phyloP scores from a whole-genome alignment of 176 grass and related monocot species.

The Ensete glaucum region DNA sequence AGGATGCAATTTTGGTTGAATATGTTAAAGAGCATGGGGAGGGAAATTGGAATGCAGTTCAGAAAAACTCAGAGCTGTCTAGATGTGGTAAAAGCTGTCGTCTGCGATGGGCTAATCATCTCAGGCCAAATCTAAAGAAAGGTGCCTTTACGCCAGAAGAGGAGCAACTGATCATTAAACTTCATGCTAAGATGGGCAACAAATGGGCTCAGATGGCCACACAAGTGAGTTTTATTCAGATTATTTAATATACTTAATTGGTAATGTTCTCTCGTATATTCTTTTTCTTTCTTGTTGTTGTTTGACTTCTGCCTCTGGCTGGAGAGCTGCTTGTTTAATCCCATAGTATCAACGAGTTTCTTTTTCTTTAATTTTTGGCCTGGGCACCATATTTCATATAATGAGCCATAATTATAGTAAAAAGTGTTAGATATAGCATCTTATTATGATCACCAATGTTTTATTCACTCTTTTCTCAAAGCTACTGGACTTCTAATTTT shows the following conservation, averaged over 20 bases:
- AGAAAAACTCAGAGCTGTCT: constrained; percentile 70
- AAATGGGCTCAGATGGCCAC: constrained; percentile 91
- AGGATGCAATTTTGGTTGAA: constrained; percentile 72
- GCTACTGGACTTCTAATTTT: too few relatives aligned
- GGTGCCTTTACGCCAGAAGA: constrained; percentile 68
- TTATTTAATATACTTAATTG: constrained; percentile 17
- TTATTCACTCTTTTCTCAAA: neutral
- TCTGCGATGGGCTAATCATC: constrained; percentile 87
- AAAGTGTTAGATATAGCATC: neutral
- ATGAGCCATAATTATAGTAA: too few relatives aligned
- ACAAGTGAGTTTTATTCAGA: constrained; percentile 28
- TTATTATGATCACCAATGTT: neutral
- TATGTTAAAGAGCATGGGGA: constrained; percentile 88
- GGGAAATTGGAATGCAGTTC: constrained; percentile 91
- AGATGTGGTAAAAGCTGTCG: constrained; percentile 92
- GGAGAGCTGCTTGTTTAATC: neutral
- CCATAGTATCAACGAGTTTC: neutral
- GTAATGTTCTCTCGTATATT: neutral
- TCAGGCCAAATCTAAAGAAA: constrained; percentile 79
- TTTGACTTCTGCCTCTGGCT: neutral
- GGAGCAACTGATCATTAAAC: constrained; percentile 71
- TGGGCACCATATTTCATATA: neutral
- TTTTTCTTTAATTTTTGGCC: too few relatives aligned
- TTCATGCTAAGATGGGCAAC: constrained; percentile 74
- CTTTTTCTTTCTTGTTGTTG: neutral